phyloP scores from a whole-genome alignment of 345 rosid species.

The Ceriops zippeliana region DNA sequence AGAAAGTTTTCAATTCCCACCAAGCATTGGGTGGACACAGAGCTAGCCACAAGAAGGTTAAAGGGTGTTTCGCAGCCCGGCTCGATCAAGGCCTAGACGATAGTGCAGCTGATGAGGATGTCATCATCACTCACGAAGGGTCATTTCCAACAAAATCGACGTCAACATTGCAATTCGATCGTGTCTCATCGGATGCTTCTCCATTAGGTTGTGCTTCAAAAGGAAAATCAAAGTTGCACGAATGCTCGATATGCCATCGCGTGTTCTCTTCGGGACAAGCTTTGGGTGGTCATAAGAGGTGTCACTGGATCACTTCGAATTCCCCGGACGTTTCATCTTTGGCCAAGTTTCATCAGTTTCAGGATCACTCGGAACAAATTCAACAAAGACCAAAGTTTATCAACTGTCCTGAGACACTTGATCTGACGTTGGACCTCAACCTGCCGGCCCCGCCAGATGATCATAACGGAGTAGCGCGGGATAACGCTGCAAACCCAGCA shows the following conservation, averaged over 20 bases:
- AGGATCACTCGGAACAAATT: constrained; percentile 45
- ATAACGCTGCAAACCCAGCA: constrained; percentile 11
- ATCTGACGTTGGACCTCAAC: constrained; percentile 65
- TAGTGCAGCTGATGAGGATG: constrained; percentile 38
- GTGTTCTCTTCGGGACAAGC: constrained; percentile 96
- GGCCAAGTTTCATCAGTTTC: constrained; percentile 51
- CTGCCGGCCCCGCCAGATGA: constrained; percentile 47
- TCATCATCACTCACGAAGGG: constrained; percentile 51
- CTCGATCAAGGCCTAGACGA: constrained; percentile 36
- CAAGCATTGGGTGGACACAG: constrained; percentile 99
- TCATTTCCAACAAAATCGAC: constrained; percentile 37
- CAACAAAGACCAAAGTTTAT: constrained; percentile 41
- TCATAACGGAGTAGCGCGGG: constrained; percentile 9
- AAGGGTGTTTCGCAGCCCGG: constrained; percentile 91
- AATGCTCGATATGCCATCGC: constrained; percentile 89
- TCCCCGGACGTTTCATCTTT: constrained; percentile 46
- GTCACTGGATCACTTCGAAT: constrained; percentile 93
- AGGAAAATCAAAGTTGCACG: constrained; percentile 74
- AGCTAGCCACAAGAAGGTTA: constrained; percentile 98
- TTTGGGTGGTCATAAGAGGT: constrained; percentile 92
- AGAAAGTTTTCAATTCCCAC: constrained; percentile 94
- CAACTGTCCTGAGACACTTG: constrained; percentile 36
- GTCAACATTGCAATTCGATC: constrained; percentile 34
- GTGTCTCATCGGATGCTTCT: constrained; percentile 28
- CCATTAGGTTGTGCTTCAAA: constrained; percentile 32